phyloP scores from a whole-genome alignment of 257 asterid genomes.

The Salvia hispanica region DNA sequence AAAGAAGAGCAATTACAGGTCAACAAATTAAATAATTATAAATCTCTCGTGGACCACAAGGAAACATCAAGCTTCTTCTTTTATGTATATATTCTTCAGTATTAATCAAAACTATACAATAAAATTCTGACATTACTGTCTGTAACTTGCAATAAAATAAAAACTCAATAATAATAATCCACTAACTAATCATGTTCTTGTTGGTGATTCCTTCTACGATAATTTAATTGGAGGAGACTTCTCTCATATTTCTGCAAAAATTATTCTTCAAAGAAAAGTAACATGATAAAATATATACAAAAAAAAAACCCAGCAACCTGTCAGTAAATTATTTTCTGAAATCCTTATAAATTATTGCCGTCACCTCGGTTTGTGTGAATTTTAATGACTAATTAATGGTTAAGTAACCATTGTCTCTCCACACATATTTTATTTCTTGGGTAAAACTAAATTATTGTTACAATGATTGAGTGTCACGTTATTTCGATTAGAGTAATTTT shows the following conservation, averaged over 20 bases:
- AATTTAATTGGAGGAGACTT: constrained; percentile 45
- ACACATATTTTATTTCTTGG: background rate
- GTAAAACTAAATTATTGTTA: constrained; percentile 34
- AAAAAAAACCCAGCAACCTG: constrained; percentile 27
- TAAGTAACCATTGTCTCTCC: constrained; percentile 38
- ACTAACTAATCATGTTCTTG: constrained; percentile 30
- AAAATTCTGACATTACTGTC: constrained; percentile 58
- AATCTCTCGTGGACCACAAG: constrained; percentile 27
- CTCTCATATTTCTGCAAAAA: constrained; percentile 26
- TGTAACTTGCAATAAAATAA: constrained; percentile 24
- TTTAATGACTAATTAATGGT: constrained; percentile 27
- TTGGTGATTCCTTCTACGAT: constrained; percentile 39
- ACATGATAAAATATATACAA: constrained; percentile 24
- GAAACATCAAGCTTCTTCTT: constrained; percentile 26
- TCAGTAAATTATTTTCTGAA: constrained; percentile 41
- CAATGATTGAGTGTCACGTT: constrained; percentile 72
- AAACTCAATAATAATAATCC: constrained; percentile 41
- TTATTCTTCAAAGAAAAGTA: constrained; percentile 37
- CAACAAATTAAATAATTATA: constrained; percentile 11
- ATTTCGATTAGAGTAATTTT: constrained; percentile 20
- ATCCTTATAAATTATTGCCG: constrained; percentile 25
- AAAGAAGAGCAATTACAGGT: background rate
- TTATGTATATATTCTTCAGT: constrained; percentile 16
- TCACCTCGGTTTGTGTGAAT: constrained; percentile 38
- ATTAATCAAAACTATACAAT: constrained; percentile 25